A percentile compares a stretch with the other conserved stretches of the same genome.
Evolutionary conservation across 768 basidiomycete genomes (phyloP).

Genomic region (Paxillus ammoniavirescens): DNA sequence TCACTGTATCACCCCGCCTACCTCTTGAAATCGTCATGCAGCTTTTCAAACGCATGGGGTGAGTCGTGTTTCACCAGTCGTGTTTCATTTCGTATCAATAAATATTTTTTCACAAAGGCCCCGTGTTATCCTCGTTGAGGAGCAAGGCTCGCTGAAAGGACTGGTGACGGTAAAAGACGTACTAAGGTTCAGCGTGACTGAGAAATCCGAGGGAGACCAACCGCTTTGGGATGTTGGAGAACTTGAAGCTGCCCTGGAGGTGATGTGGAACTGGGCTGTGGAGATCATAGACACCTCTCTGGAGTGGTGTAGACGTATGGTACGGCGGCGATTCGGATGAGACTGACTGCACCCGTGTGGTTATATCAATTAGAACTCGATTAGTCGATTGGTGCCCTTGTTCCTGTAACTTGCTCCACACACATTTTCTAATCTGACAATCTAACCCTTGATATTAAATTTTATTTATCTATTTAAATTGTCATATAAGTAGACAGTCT

Average conservation of each 20-base stretch:
- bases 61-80: slow-evolving; percentile 29
- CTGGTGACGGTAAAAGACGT: slow-evolving; percentile 97
- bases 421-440: no score
- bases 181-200: slow-evolving; percentile 73
- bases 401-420: no score
- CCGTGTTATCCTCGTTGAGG: slow-evolving; percentile 92
- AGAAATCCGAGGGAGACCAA: slow-evolving; percentile 49
- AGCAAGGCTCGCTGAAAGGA: slow-evolving; percentile 78
- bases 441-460: no score
- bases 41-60: slow-evolving; percentile 98
- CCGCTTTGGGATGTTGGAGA: slow-evolving; percentile 61
- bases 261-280: slow-evolving; percentile 55
- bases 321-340: slow-evolving; percentile 18
- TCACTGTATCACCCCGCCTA: slow-evolving; percentile 88
- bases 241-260: slow-evolving; percentile 62
- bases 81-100: background rate
- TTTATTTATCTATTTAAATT: no score
- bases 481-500: no score
- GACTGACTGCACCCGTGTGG: background rate
- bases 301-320: slow-evolving; percentile 23
- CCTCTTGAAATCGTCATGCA: slow-evolving; percentile 98
- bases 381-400: no score
- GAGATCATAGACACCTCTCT: slow-evolving; percentile 33
- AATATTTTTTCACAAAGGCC: slow-evolving; percentile 51
- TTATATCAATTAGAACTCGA: no score